A percentile compares a stretch with the other conserved stretches of the same genome.
These are phyloP conservation scores for Serendipita indica DNA, from an alignment of 768 basidiomycete genomes.

Conservation along the genomic window DNA sequence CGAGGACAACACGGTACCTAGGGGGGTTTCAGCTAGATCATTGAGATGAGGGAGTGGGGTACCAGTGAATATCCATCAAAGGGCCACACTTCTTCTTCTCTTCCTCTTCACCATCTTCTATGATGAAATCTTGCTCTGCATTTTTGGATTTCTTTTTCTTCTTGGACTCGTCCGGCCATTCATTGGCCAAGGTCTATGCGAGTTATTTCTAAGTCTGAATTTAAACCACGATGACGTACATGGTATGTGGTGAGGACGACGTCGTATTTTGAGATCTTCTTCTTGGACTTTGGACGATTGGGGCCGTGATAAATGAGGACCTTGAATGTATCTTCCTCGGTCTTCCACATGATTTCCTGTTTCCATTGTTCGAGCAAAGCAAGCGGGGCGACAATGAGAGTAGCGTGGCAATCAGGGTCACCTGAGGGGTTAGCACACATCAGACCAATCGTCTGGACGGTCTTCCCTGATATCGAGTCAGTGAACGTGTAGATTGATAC, in stretches of 20 bases:
- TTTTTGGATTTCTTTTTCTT: constrained; percentile 20
- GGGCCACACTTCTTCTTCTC: constrained; percentile 30
- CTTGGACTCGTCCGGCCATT: constrained; percentile 17
- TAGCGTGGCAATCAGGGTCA: constrained; percentile 42
- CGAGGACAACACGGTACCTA: constrained; percentile 58
- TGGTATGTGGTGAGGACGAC: constrained; percentile 45
- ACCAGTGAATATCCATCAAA: constrained; percentile 47
- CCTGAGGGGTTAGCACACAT: constrained; percentile 39
- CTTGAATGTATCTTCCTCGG: constrained; percentile 20
- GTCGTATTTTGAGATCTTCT: constrained; percentile 42
- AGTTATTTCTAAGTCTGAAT: too few relatives aligned
- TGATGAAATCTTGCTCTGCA: constrained; percentile 16
- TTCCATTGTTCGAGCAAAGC: constrained; percentile 57
- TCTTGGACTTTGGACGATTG: constrained; percentile 31
- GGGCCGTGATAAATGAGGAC: constrained; percentile 50
- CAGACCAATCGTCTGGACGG: constrained; percentile 47
- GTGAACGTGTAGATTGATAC: constrained; percentile 11
- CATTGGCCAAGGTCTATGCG: constrained; percentile 17
- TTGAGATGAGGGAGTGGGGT: too few relatives aligned
- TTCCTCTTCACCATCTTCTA: constrained; percentile 14
- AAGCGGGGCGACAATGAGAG: constrained; percentile 50
- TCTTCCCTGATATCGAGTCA: constrained; percentile 28
- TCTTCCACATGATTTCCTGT: constrained; percentile 26
- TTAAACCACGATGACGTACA: constrained; percentile 13
- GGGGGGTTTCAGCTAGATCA: too few relatives aligned